phyloP scores from a whole-genome alignment of 164 flowering plant species.

The Protea cynaroides region DNA sequence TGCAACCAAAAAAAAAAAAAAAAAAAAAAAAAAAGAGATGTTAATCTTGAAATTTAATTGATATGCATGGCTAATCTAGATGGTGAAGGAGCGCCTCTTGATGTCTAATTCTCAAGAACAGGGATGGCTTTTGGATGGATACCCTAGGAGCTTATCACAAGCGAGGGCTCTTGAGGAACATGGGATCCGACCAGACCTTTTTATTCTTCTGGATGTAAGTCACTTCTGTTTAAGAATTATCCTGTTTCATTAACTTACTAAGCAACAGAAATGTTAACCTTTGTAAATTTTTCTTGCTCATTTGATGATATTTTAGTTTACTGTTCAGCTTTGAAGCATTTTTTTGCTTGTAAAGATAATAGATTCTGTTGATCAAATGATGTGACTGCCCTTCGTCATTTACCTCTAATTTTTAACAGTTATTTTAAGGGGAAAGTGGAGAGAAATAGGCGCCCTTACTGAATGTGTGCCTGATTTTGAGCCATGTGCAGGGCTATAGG shows the following conservation, averaged over 20 bases:
- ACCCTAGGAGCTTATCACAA: conserved; percentile 91
- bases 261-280: too few relatives aligned
- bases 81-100: conserved; percentile 86
- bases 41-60: too few relatives aligned
- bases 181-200: conserved; percentile 77
- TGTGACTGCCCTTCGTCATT: background rate
- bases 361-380: background rate
- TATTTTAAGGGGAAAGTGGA: too few relatives aligned
- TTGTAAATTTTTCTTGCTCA: too few relatives aligned
- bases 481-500: too few relatives aligned
- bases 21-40: too few relatives aligned
- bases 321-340: background rate
- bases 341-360: background rate
- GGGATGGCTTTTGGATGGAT: conserved; percentile 99
- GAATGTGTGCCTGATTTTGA: too few relatives aligned
- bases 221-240: conserved; percentile 2
- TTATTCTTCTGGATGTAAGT: conserved; percentile 83
- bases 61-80: conserved; percentile 32
- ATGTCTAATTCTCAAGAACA: conserved; percentile 67
- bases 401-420: background rate
- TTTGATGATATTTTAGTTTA: background rate
- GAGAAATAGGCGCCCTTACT: too few relatives aligned
- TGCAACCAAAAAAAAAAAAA: too few relatives aligned
- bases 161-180: conserved; percentile 70
- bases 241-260: too few relatives aligned